Base-by-base conservation (phyloP, 2,329 filamentous ascomycete genomes). In the Exophiala sp. region DNA sequence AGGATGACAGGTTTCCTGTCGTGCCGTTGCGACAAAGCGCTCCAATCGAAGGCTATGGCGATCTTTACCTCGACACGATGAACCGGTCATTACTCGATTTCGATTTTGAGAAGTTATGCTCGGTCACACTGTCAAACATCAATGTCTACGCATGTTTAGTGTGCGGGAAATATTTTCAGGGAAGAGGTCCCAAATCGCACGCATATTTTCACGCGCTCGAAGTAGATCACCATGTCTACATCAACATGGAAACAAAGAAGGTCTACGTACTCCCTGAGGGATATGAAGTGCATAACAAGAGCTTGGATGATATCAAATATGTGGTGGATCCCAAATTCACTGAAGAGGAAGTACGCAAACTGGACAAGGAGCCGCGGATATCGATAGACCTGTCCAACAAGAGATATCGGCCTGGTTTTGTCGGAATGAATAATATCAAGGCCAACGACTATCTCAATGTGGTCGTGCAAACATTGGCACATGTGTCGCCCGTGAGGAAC, bases 371-470 rank as follows among this genome's bases (percentile, higher is more conserved):
- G 59, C 71, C 75, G 33, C 71, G 69, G 48, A 71, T 74, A 59
- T 82, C 84, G 49, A 91, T 86, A 81, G 92, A 95, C 65, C 79
- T 97, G 39, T 78, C 79, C 46, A 90, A 90, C 59, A 89, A 87
- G 71, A 84, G 88, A 68, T 99, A 99, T 73, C 86, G 86, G 62
- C 94, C 94, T 16, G 75, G 94, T 5, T 99, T 91, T 69, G 90
- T 99, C 57, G 94, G 94, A 62, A 95, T 99, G 89, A 99, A 99
- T 79, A 99, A 99, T 74, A 96, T 99, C 79, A 99, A 99, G 72
- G 90, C 94, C 54, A 99, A 99, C 74, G 94, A 99, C 76, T 99
- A 99, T 74, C 81, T 97, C 67, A 99, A 99, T 68, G 92, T 96
- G 21, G 83, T 96, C 2, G 87, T 95, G 45, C 94, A 99, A 71